Percentiles rank a stretch among this genome's conserved stretches.
Evolutionary conservation across 768 basidiomycete genomes (phyloP).

Genomic region (Trametes cinnabarina): DNA sequence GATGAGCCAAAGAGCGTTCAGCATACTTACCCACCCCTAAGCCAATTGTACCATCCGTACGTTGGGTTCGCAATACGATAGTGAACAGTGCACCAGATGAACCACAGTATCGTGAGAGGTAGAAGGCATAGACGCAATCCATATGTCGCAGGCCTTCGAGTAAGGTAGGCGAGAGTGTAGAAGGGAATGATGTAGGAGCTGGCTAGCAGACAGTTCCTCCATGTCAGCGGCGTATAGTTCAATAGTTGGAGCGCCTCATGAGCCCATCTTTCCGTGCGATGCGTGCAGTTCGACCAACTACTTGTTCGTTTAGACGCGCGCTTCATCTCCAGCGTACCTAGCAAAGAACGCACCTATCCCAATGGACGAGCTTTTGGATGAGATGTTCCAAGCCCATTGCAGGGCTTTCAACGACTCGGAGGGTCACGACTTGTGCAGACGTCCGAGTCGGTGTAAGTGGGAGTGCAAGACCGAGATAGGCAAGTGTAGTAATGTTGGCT

Average conservation of each 20-base stretch:
- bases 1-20: too few species aligned
- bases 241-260: not conserved
- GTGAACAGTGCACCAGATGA: constrained; percentile 48
- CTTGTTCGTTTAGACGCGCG: too few species aligned
- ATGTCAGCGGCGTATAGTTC: not conserved
- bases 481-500: too few species aligned
- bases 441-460: too few species aligned
- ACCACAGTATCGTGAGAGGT: constrained; percentile 49
- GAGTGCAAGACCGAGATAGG: too few species aligned
- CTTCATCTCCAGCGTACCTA: too few species aligned
- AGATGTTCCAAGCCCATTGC: not conserved
- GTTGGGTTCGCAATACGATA: constrained; percentile 53
- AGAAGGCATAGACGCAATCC: constrained; percentile 58
- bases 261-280: not conserved
- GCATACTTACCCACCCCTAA: constrained; percentile 51
- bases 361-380: not conserved
- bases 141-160: constrained; percentile 64
- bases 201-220: not conserved
- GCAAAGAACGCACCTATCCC: not conserved
- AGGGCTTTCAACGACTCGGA: too few species aligned
- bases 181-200: constrained; percentile 40
- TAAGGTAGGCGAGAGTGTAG: constrained; percentile 67
- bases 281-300: not conserved
- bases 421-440: too few species aligned
- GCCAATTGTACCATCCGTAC: constrained; percentile 68